Base-by-base conservation (phyloP, 345 rosid genomes). In the Brassica nigra region DNA sequence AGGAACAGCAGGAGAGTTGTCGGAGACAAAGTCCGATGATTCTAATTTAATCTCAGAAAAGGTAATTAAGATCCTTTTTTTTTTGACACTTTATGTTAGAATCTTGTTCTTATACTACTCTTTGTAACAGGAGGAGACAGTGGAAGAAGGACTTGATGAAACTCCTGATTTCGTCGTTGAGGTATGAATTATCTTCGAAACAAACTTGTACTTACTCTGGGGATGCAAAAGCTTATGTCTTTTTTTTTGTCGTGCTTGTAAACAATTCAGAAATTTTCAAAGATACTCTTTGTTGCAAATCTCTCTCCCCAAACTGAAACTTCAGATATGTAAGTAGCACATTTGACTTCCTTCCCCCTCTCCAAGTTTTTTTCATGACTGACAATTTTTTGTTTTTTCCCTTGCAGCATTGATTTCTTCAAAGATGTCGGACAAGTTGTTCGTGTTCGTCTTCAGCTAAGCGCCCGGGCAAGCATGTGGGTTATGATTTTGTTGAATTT, bases 381-480 rank as follows among this genome's bases (percentile, higher is more conserved):
- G 15, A 29, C 3, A 30, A 6, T 6, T 62, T 27, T 63, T n/a
- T 64, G 6, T n/a, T 49, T 14, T 44, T 49, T 39, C 11, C 54
- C 18, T 2, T 49, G 15, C 68, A 65, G 68, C 49, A 65, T 65
- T 42, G 14, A 65, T 65, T 65, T 65, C 69, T 65, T 65, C 28
- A 65, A 34, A 65, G 49, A 65, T 34, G 47, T 65, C 11, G 69
- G 69, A 65, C 27, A 65, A n/a, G 69, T 65, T 34, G 69, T 65
- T 34, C 47, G 28, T 65, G 27, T 65, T 65, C 49, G 69, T 1
- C 69, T 15, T 8, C 4, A 1, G 10, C 28, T 8, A 16, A 16
- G 2, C 57, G 7, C 4, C 49, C 47, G 27, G 14, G 39, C 57
- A 52, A 52, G 57, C 57, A 39, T 18, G 29, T 8, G 39, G 57